Conservation (phyloP, 164 flowering plant species). For the Aristolochia californica region DNA sequence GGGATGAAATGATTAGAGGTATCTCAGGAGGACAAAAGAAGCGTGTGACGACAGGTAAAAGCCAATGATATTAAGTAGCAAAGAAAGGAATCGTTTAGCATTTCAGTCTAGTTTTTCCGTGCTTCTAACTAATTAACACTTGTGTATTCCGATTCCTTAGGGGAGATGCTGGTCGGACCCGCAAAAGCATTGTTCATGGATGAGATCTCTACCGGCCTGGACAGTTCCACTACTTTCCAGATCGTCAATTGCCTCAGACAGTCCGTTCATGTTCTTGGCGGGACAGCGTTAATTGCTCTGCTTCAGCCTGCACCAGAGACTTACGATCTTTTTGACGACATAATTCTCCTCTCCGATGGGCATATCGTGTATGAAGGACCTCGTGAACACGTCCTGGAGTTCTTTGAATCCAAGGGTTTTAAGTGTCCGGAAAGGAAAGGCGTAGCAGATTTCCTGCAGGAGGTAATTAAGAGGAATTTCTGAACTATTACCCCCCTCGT, state of each 20-base stretch:
- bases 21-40: constrained; percentile 26
- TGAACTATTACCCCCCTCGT: no score
- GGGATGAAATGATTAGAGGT: constrained; percentile 22
- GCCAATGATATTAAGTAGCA: no score
- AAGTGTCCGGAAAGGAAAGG: constrained; percentile 63
- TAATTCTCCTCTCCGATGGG: constrained; percentile 65
- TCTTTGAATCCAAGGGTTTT: constrained; percentile 60
- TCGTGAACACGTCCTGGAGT: constrained; percentile 47
- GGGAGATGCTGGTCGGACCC: constrained; percentile 86
- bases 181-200: constrained; percentile 72
- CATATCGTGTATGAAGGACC: constrained; percentile 70
- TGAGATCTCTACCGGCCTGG: constrained; percentile 81
- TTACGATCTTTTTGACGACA: constrained; percentile 65
- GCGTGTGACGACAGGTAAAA: constrained; percentile 25
- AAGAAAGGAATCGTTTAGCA: neutral
- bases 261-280: constrained; percentile 40
- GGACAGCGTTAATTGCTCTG: constrained; percentile 63
- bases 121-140: neutral
- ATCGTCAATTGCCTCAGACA: constrained; percentile 57
- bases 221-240: constrained; percentile 72
- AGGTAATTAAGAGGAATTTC: constrained; percentile 25
- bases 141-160: constrained; percentile 10
- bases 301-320: constrained; percentile 90
- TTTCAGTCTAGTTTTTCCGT: neutral
- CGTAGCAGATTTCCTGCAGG: constrained; percentile 65